A percentile compares a stretch with the other conserved stretches of the same genome.
These are phyloP conservation scores for Spergularia bocconei DNA, from an alignment of 148 eudicot species.

Conservation along the genomic window DNA sequence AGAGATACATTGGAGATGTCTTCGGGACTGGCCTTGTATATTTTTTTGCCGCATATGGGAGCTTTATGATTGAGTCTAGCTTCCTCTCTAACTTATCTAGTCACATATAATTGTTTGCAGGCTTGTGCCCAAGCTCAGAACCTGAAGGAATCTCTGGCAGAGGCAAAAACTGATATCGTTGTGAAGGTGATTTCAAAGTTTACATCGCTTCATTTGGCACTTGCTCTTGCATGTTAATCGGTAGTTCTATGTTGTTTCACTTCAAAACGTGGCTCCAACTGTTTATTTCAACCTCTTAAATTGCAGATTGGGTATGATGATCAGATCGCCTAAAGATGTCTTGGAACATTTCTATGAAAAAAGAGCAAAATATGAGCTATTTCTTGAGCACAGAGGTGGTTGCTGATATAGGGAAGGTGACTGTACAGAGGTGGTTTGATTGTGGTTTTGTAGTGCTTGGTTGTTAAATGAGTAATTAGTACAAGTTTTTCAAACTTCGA, in stretches of 20 bases:
- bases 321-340: no score
- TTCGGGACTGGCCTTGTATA: background rate
- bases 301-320: no score
- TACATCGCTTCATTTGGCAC: background rate
- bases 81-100: background rate
- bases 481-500: no score
- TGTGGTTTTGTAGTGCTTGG: no score
- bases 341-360: no score
- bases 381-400: no score
- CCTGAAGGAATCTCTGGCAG: slow-evolving; percentile 78
- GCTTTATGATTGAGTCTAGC: background rate
- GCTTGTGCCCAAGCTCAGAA: slow-evolving; percentile 99
- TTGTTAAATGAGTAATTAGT: no score
- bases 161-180: slow-evolving; percentile 76
- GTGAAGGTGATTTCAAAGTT: slow-evolving; percentile 57
- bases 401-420: no score
- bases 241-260: background rate
- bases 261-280: background rate
- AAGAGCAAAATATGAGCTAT: no score
- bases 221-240: background rate
- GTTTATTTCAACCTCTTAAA: background rate
- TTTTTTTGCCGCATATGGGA: background rate
- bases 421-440: no score
- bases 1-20: no score
- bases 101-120: slow-evolving; percentile 27